Evolutionary conservation across 2,329 filamentous ascomycete species (phyloP).

Genomic region (Eutypella sp.): DNA sequence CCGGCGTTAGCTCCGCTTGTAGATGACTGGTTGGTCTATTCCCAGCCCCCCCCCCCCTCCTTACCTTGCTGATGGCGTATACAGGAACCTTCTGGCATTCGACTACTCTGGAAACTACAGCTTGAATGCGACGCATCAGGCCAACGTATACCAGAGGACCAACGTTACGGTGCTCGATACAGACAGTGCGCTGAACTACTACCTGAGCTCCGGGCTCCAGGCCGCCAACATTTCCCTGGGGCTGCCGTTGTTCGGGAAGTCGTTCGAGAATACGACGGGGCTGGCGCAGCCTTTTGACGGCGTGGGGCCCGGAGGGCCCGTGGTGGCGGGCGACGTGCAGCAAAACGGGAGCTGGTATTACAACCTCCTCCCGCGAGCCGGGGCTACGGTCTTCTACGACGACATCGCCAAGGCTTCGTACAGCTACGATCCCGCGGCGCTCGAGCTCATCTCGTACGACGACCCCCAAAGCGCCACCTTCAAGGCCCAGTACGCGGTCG

Average conservation of each 20-base stretch:
- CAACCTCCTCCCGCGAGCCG: constrained; percentile 61
- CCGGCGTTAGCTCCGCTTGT: constrained; percentile 49
- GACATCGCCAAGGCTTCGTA: constrained; percentile 57
- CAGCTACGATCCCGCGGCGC: constrained; percentile 56
- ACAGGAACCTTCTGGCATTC: constrained; percentile 57
- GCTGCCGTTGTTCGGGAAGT: constrained; percentile 74
- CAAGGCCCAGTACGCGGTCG: constrained; percentile 62
- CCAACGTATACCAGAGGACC: constrained; percentile 59
- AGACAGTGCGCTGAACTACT: constrained; percentile 58
- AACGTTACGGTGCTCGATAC: constrained; percentile 56
- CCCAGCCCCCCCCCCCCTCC: not conserved
- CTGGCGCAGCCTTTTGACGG: constrained; percentile 60
- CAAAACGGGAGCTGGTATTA: constrained; percentile 67
- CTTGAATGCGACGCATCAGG: constrained; percentile 56
- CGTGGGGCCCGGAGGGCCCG: constrained; percentile 51
- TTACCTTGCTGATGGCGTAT: no score
- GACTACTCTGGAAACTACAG: constrained; percentile 69
- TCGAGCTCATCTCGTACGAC: constrained; percentile 67
- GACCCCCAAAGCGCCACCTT: constrained; percentile 49
- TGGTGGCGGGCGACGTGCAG: constrained; percentile 45
- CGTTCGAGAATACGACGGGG: constrained; percentile 64
- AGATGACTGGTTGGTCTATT: constrained; percentile 44
- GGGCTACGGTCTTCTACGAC: constrained; percentile 54
- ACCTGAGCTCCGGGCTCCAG: constrained; percentile 53
- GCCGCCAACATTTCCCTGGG: constrained; percentile 66